Percentiles rank a stretch among this genome's conserved stretches.
Conservation (phyloP, 306 rosid species). For the Gastrolobium villosum region DNA sequence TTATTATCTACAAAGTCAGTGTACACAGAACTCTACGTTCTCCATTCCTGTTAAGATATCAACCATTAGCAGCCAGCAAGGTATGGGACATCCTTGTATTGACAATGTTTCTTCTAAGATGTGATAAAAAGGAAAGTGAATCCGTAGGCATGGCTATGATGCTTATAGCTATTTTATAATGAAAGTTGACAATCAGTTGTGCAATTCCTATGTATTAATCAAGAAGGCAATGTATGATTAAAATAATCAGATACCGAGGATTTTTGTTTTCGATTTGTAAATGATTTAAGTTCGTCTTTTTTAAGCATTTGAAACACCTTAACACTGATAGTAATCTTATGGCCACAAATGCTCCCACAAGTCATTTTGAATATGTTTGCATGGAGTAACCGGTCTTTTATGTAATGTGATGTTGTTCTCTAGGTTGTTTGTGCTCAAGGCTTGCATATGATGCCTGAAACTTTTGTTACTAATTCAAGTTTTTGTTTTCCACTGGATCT, state of each 20-base stretch:
- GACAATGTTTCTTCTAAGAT: slow-evolving; percentile 22
- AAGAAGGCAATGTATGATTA: slow-evolving; percentile 16
- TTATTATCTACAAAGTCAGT: slow-evolving; percentile 70
- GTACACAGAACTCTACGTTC: slow-evolving; percentile 63
- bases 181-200: slow-evolving; percentile 22
- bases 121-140: slow-evolving; percentile 6
- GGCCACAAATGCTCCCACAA: slow-evolving; percentile 8
- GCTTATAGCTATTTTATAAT: neutral
- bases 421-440: slow-evolving; percentile 28
- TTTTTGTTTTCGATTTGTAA: neutral
- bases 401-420: slow-evolving; percentile 17
- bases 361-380: slow-evolving; percentile 29
- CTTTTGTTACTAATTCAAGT: slow-evolving; percentile 33
- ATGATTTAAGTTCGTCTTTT: too few relatives aligned
- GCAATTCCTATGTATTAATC: slow-evolving; percentile 22
- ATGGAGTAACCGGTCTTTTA: neutral
- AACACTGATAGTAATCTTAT: slow-evolving; percentile 2
- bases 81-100: slow-evolving; percentile 52
- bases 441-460: slow-evolving; percentile 27
- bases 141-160: neutral
- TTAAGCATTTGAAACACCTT: slow-evolving; percentile 36
- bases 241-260: neutral
- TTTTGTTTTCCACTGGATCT: slow-evolving; percentile 37
- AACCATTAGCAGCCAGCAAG: slow-evolving; percentile 55
- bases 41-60: slow-evolving; percentile 56